Evolutionary conservation across 2,329 filamentous ascomycete genomes (phyloP).

Genomic region (Leptographium procerum): DNA sequence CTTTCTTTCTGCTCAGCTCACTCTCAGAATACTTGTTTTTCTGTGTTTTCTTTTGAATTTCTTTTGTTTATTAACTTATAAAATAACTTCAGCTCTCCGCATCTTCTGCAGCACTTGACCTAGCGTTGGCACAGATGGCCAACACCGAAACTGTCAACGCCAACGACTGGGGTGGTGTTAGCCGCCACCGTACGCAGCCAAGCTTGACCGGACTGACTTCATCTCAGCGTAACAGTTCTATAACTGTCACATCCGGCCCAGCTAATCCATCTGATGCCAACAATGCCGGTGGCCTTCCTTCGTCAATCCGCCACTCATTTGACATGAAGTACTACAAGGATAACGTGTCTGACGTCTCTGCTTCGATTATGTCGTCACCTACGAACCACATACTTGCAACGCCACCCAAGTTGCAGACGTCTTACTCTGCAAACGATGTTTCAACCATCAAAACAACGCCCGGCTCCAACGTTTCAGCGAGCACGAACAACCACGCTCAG

Average conservation of each 20-base stretch:
- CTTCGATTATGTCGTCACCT: slow-evolving; percentile 33
- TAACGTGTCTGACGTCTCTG: slow-evolving; percentile 26
- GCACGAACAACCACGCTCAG: slow-evolving; percentile 47
- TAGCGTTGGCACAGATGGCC: slow-evolving; percentile 59
- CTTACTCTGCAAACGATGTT: slow-evolving; percentile 82
- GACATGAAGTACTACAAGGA: slow-evolving; percentile 43
- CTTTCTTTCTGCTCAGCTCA: not conserved
- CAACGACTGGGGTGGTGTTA: slow-evolving; percentile 50
- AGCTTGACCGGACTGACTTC: slow-evolving; percentile 38
- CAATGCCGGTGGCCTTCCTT: slow-evolving; percentile 34
- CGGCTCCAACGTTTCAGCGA: slow-evolving; percentile 31
- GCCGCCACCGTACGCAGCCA: slow-evolving; percentile 57
- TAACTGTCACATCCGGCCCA: slow-evolving; percentile 24
- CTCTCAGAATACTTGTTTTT: too few species aligned
- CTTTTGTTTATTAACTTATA: not conserved
- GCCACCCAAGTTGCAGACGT: slow-evolving; percentile 69
- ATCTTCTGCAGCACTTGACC: slow-evolving; percentile 69
- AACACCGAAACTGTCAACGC: slow-evolving; percentile 40
- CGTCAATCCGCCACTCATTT: slow-evolving; percentile 46
- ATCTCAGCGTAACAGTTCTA: slow-evolving; percentile 24
- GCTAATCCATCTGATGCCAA: slow-evolving; percentile 28
- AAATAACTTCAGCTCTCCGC: slow-evolving; percentile 51
- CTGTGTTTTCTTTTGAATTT: too few species aligned
- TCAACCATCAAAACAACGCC: slow-evolving; percentile 68
- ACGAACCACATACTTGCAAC: slow-evolving; percentile 44